phyloP scores from a whole-genome alignment of 140 eudicot genomes.

The Ambrosia hybrid region DNA sequence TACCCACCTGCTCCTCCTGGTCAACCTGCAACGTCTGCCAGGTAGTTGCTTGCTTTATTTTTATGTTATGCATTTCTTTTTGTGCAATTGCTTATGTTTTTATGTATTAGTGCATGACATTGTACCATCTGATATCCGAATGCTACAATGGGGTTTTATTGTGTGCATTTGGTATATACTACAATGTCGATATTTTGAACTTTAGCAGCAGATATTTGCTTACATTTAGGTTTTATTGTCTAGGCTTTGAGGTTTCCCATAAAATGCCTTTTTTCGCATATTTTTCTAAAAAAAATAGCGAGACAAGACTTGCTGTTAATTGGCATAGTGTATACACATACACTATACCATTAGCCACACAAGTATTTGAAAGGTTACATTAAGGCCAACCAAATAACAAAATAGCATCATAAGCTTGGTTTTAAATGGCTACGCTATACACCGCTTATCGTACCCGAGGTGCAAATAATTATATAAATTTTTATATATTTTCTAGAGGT shows the following conservation, averaged over 20 bases:
- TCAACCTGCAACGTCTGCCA: constrained; percentile 60
- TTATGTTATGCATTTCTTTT: neutral
- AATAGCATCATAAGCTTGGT: too few relatives aligned
- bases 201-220: too few relatives aligned
- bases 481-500: too few relatives aligned
- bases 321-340: too few relatives aligned
- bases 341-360: too few relatives aligned
- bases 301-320: too few relatives aligned
- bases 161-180: neutral
- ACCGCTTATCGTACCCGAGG: too few relatives aligned
- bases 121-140: neutral
- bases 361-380: too few relatives aligned
- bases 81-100: constrained; percentile 16
- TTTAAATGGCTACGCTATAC: too few relatives aligned
- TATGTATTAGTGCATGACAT: neutral
- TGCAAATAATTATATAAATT: too few relatives aligned
- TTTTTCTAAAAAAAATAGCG: neutral
- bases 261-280: neutral
- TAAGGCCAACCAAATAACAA: too few relatives aligned
- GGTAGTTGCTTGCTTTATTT: constrained; percentile 41
- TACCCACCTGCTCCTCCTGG: constrained; percentile 36
- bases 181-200: too few relatives aligned
- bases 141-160: neutral
- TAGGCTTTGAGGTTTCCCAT: neutral
- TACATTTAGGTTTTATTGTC: neutral